These are phyloP conservation scores for Colletotrichum coccodes DNA, from an alignment of 2,329 filamentous ascomycete species.

Conservation along the genomic window DNA sequence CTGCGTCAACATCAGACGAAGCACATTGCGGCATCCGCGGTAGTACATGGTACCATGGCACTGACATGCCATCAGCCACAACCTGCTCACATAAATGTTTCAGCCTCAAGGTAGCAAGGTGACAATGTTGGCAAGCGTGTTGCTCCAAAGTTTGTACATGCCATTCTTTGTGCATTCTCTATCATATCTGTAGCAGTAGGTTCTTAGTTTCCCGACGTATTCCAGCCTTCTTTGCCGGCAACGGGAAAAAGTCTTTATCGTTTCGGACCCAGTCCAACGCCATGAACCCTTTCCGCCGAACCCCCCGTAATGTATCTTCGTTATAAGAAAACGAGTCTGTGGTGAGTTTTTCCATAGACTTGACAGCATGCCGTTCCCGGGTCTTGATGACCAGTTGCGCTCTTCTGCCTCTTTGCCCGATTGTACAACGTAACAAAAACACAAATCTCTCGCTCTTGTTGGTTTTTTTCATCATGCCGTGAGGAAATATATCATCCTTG, in stretches of 20 bases:
- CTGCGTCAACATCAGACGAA: background rate
- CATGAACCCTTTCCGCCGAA: background rate
- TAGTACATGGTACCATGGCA: too few species aligned
- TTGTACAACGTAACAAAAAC: background rate
- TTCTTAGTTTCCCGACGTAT: background rate
- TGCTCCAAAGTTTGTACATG: slow-evolving; percentile 3
- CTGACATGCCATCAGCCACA: background rate
- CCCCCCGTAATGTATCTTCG: slow-evolving; percentile 17
- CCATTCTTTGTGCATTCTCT: slow-evolving; percentile 33
- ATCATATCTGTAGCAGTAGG: slow-evolving; percentile 17
- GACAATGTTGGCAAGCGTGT: background rate
- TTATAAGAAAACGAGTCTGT: background rate
- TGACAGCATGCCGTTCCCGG: background rate
- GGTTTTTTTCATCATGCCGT: background rate
- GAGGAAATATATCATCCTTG: background rate
- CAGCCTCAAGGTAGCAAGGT: background rate
- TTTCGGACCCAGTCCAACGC: slow-evolving; percentile 15
- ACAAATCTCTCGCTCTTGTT: background rate
- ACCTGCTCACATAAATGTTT: background rate
- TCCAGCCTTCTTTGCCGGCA: slow-evolving; percentile 15
- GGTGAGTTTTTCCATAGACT: background rate
- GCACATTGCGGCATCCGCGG: background rate
- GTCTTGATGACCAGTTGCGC: background rate
- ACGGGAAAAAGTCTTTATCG: background rate
- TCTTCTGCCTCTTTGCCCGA: background rate